phyloP scores from a whole-genome alignment of 1,139 yeast genomes.

The Protomyces arabidopsidicola region DNA sequence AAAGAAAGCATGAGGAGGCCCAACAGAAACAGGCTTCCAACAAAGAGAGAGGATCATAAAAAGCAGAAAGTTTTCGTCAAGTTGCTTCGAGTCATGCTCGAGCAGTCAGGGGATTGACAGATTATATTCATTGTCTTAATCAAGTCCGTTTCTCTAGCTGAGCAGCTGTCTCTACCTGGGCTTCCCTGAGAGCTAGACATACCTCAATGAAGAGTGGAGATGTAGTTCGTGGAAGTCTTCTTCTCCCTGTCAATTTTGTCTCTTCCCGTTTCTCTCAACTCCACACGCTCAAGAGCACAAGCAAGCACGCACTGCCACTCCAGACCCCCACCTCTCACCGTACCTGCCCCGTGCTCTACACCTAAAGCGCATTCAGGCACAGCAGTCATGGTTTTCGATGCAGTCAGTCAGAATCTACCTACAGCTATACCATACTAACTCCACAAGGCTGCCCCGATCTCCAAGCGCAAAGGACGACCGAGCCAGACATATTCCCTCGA shows the following conservation, averaged over 20 bases:
- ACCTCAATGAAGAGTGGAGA: no score
- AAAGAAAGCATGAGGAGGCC: no score
- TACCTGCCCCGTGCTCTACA: no score
- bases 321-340: no score
- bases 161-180: not conserved
- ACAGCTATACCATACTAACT: not conserved
- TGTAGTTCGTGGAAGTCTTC: no score
- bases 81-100: not conserved
- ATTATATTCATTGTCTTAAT: not conserved
- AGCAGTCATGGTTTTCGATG: constrained; percentile 22
- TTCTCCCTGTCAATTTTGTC: no score
- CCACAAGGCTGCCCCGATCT: not conserved
- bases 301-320: no score
- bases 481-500: constrained; percentile 5
- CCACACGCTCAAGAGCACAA: no score
- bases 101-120: not conserved
- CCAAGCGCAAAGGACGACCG: constrained; percentile 22
- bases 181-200: no score
- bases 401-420: not conserved
- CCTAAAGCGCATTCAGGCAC: not conserved
- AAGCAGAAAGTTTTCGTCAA: not conserved
- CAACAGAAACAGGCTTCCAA: no score
- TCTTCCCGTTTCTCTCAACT: no score
- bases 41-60: not conserved
- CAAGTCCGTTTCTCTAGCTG: not conserved